These are phyloP conservation scores for Choanephora cucurbitarum DNA, from an alignment of 371 early-diverging fungal genomes.

Conservation along the genomic window DNA sequence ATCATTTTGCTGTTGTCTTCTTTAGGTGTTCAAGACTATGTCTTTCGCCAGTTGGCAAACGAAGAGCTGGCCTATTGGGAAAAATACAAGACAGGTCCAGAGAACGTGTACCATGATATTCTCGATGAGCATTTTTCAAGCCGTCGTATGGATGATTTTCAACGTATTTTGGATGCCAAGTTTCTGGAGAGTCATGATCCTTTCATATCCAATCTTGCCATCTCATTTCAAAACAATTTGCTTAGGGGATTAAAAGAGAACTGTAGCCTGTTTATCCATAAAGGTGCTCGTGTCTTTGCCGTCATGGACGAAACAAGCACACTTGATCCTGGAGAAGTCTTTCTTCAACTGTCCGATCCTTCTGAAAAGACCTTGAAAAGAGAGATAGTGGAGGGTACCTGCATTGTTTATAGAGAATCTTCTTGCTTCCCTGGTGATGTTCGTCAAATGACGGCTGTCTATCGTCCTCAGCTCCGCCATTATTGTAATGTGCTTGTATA, in stretches of 20 bases:
- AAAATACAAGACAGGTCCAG: conserved; percentile 30
- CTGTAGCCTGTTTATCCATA: conserved; percentile 57
- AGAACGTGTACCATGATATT: conserved; percentile 8
- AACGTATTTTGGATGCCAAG: conserved; percentile 46
- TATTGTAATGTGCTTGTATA: conserved; percentile 78
- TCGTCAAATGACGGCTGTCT: conserved; percentile 62
- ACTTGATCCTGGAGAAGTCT: conserved; percentile 66
- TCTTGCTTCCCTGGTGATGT: conserved; percentile 82
- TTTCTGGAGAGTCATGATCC: conserved; percentile 54
- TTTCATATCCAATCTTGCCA: conserved; percentile 52
- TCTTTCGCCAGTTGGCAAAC: conserved; percentile 46
- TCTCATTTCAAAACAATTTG: conserved; percentile 44
- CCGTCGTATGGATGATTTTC: conserved; percentile 25
- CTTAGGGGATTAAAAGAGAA: conserved; percentile 60
- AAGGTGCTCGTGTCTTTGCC: conserved; percentile 68
- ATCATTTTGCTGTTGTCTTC: conserved; percentile 60
- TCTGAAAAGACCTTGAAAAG: conserved; percentile 28
- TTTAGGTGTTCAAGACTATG: conserved; percentile 55
- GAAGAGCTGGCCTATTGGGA: conserved; percentile 40
- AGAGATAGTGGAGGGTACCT: conserved; percentile 28
- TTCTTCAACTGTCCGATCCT: conserved; percentile 42
- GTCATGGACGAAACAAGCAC: conserved; percentile 74
- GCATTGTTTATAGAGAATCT: conserved; percentile 65
- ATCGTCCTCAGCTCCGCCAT: conserved; percentile 56
- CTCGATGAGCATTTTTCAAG: conserved; percentile 49